Evolutionary conservation across 805 yeast genomes (phyloP), one percentile per base, ranked within the genome.

Genomic region (Candida ipomoeae): DNA sequence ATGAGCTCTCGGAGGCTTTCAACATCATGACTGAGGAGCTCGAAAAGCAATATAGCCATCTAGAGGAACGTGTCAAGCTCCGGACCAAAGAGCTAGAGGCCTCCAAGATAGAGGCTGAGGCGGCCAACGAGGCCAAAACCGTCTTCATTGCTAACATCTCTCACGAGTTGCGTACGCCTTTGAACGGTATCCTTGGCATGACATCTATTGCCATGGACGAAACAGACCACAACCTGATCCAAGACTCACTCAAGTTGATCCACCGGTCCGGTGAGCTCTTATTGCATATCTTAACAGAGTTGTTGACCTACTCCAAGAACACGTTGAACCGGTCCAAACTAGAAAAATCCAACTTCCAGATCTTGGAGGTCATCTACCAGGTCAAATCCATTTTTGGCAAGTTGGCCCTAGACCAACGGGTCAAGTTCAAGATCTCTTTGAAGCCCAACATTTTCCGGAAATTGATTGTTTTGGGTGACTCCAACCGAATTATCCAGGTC

Each of bases 161-260:
- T 0, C 97, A 89, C 66, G 99, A 94, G 70, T 75, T 94, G 62
- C 80, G 98, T 59, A 94, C 98, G 0, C 99, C 99, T 1, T 73
- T 94, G 54, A 94, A 94, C 66, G 99, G 99, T 64, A 94, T 94
- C 39, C 71, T 94, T 48, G 98, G 98, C 55, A 88, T 92, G 91
- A 88, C 97, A 0, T 87, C 96, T 2, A 86, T 92, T 50, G 91
- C 96, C 5, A 83, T 90, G 87, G 94, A 87, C 18, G 98, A 94
- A 64, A 75, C 74, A 29, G 92, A 88, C 57, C 75, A 76, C 4
- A 67, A 73, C 13, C 82, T 83, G 56, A 83, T 90, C 13, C 85
- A 86, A 59, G 84, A 84, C 44, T 84, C 91, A 15, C 70, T 91
- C 58, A 87, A 86, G 55, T 78, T 92, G 48, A 91, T 92, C 48